Conservation (phyloP, 1,284 basidiomycete species). For the Mycosarcoma mackinlayi region DNA sequence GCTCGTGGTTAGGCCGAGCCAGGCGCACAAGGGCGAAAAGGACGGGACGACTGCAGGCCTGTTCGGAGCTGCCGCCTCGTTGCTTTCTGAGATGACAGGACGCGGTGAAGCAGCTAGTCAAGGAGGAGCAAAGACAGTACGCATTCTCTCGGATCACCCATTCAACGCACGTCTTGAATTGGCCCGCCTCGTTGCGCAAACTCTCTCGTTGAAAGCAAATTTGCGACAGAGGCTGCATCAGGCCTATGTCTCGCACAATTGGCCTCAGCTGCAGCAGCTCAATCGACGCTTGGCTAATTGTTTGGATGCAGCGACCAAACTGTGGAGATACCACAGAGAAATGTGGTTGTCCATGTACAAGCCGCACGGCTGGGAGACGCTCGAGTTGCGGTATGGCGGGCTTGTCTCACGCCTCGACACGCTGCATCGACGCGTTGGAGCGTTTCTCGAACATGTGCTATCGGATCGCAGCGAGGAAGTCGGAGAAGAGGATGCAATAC, state of each 20-base stretch:
- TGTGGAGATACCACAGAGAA: conserved; percentile 65
- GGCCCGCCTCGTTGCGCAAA: conserved; percentile 42
- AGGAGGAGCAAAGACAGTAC: conserved; percentile 6
- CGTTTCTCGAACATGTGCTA: conserved; percentile 42
- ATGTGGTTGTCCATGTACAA: conserved; percentile 66
- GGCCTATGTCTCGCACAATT: conserved; percentile 48
- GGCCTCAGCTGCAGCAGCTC: conserved; percentile 42
- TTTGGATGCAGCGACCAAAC: conserved; percentile 45
- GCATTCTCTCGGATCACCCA: conserved; percentile 48
- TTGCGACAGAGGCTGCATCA: conserved; percentile 49
- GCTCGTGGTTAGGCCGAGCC: conserved; percentile 7
- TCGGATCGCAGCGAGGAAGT: not conserved
- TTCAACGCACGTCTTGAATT: conserved; percentile 56
- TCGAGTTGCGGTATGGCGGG: conserved; percentile 69
- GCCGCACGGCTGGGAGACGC: conserved; percentile 67
- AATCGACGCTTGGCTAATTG: conserved; percentile 24
- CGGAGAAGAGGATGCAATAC: conserved; percentile 7
- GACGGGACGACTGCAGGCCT: not conserved
- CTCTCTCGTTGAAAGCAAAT: conserved; percentile 50
- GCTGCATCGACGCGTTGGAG: conserved; percentile 54
- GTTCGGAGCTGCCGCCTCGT: conserved; percentile 13
- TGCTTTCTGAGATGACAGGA: conserved; percentile 12
- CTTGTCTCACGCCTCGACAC: conserved; percentile 66
- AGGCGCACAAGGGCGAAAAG: not conserved
- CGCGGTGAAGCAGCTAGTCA: not conserved